phyloP scores from a whole-genome alignment of 805 yeast species.

The Myxozyma monticola region DNA sequence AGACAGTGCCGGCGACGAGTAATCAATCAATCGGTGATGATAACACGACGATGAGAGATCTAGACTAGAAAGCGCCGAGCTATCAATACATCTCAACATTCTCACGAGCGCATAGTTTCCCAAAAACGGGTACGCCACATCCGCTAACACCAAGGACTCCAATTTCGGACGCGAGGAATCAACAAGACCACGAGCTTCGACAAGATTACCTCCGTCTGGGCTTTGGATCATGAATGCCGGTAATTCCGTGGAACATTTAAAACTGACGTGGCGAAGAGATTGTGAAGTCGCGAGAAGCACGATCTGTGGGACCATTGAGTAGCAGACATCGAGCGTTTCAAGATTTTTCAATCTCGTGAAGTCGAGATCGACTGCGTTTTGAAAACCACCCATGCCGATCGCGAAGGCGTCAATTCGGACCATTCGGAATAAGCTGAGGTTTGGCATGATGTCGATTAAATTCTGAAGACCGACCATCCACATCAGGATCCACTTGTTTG shows the following conservation, averaged over 20 bases:
- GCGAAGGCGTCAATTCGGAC: slow-evolving; percentile 22
- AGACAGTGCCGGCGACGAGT: slow-evolving; percentile 2
- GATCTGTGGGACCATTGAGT: slow-evolving; percentile 23
- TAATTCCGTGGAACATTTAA: slow-evolving; percentile 20
- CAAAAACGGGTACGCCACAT: slow-evolving; percentile 22
- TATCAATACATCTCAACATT: slow-evolving; percentile 2
- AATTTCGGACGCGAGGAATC: slow-evolving; percentile 6
- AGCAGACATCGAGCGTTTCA: slow-evolving; percentile 8
- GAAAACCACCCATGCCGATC: slow-evolving; percentile 16
- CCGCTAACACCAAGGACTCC: slow-evolving; percentile 7
- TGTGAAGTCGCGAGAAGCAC: slow-evolving; percentile 4
- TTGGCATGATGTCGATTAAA: slow-evolving; percentile 7
- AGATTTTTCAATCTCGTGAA: slow-evolving; percentile 9
- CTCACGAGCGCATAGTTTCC: slow-evolving; percentile 12
- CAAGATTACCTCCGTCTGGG: too few relatives aligned
- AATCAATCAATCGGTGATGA: slow-evolving; percentile 14
- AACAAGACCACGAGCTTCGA: background rate
- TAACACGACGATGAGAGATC: slow-evolving; percentile 18
- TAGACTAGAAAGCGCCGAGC: slow-evolving; percentile 1
- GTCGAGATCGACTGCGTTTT: slow-evolving; percentile 12
- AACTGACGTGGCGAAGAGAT: background rate
- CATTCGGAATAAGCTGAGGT: slow-evolving; percentile 5
- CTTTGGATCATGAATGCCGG: slow-evolving; percentile 11
- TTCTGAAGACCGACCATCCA: slow-evolving; percentile 17
- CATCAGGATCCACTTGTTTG: slow-evolving; percentile 19